phyloP scores from a whole-genome alignment of 1,284 basidiomycete species.

The Melampsora americana region DNA sequence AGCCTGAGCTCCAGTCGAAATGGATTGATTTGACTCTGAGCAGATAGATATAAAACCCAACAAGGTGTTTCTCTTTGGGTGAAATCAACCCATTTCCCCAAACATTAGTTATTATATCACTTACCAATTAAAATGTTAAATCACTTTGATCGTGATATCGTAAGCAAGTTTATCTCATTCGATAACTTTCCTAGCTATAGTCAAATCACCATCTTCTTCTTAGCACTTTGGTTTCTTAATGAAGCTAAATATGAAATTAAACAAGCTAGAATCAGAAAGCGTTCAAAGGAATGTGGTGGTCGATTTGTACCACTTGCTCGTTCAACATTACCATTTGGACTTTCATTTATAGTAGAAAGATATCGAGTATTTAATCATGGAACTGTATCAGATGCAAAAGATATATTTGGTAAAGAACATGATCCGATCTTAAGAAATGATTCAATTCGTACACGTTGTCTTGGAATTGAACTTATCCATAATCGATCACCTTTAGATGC shows the following conservation, averaged over 20 bases:
- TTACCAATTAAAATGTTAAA: no score
- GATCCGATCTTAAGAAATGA: neutral
- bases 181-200: no score
- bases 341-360: slow-evolving; percentile 27
- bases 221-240: slow-evolving; percentile 13
- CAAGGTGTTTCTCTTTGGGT: no score
- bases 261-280: slow-evolving; percentile 1
- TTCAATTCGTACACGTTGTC: slow-evolving; percentile 19
- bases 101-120: no score
- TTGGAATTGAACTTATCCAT: slow-evolving; percentile 23
- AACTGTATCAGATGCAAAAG: neutral
- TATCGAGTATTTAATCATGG: neutral
- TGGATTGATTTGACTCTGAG: no score
- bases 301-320: slow-evolving; percentile 14
- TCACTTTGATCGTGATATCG: no score
- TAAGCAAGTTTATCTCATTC: no score
- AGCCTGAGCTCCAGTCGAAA: no score
- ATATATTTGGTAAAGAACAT: neutral
- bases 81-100: no score
- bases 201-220: slow-evolving; percentile 20
- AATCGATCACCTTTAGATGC: slow-evolving; percentile 25
- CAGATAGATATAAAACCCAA: no score
- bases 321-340: slow-evolving; percentile 32
- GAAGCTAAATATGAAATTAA: slow-evolving; percentile 6
- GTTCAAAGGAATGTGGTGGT: slow-evolving; percentile 7